Evolutionary conservation across 2,329 filamentous ascomycete genomes (phyloP), one percentile per base, ranked within the genome.

Genomic region (Fusarium sp.): DNA sequence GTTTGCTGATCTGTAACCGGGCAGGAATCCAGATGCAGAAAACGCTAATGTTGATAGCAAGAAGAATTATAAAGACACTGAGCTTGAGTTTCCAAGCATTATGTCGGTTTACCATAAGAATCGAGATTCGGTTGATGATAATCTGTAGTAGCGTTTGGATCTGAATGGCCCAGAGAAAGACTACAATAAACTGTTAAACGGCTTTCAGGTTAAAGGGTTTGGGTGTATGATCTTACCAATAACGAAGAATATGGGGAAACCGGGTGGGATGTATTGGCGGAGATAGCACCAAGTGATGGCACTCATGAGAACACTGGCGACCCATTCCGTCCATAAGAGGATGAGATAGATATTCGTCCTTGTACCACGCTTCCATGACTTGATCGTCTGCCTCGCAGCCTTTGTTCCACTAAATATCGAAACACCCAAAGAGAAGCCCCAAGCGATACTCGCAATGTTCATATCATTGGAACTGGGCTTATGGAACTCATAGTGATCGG

Each of bases 21-120:
- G 84, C 81, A 0, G 86, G 86, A 14, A 88, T 84, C 85, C 85
- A 88, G 43, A 87, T 85, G 53, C 76, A 80, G 65, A 85, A 87
- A 9, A 87, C 85, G 7, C 81, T 82, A 33, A 87, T 82, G 57
- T 87, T 88, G 66, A 88, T 80, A 3, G 74, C 54, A 1, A 82
- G 80, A 42, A 88, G 83, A n/a, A 85, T 21, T 5, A 78, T n/a
- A 5, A 84, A 79, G 7, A 82, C 80, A 3, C 70, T 72, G 49
- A 83, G 79, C 63, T 86, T 86, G 34, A 87, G 76, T 21, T 69
- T 76, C 19, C 62, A 57, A 2, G 80, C 79, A 4, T 78, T 80
- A 0, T 67, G 72, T 7, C 78, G 77, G 57, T 84, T 75, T 7
- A 81, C 77, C 43, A 84, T 78, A 8, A 88, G 80, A 5, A 87